A percentile compares a stretch with the other conserved stretches of the same genome.
These are phyloP conservation scores for Peniophora sp. DNA, from an alignment of 1,284 basidiomycete species.

Conservation along the genomic window DNA sequence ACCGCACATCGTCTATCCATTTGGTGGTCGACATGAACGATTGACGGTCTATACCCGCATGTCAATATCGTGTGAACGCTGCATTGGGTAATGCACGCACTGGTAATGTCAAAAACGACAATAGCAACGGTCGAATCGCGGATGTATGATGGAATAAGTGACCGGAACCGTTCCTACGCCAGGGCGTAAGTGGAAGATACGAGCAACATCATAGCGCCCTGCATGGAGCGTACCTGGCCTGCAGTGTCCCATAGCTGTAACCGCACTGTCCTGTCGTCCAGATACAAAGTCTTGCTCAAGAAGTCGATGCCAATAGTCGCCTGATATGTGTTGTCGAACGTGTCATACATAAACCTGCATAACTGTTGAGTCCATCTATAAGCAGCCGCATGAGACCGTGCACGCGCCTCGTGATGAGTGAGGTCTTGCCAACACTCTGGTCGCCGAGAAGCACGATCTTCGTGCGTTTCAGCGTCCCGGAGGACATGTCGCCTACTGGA, in stretches of 20 bases:
- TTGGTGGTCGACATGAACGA: slow-evolving; percentile 97
- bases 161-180: slow-evolving; percentile 91
- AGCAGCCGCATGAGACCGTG: neutral
- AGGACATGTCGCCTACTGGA: slow-evolving; percentile 74
- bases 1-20: slow-evolving; percentile 99
- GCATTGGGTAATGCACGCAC: slow-evolving; percentile 39
- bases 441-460: slow-evolving; percentile 94
- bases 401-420: slow-evolving; percentile 87
- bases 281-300: slow-evolving; percentile 99
- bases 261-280: slow-evolving; percentile 96
- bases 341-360: slow-evolving; percentile 88
- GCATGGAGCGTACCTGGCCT: slow-evolving; percentile 66
- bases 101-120: slow-evolving; percentile 98
- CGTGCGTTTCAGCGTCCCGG: slow-evolving; percentile 85
- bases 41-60: slow-evolving; percentile 63
- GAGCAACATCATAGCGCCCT: neutral
- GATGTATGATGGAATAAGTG: slow-evolving; percentile 98
- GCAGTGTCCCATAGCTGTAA: slow-evolving; percentile 99
- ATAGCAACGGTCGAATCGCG: slow-evolving; percentile 98
- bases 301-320: slow-evolving; percentile 99
- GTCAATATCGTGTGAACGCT: neutral
- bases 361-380: neutral
- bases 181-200: neutral
- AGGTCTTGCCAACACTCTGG: slow-evolving; percentile 94
- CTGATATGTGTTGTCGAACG: slow-evolving; percentile 99